These are phyloP conservation scores for Talaromyces marneffei DNA, from an alignment of 2,329 filamentous ascomycete genomes.

Conservation along the genomic window DNA sequence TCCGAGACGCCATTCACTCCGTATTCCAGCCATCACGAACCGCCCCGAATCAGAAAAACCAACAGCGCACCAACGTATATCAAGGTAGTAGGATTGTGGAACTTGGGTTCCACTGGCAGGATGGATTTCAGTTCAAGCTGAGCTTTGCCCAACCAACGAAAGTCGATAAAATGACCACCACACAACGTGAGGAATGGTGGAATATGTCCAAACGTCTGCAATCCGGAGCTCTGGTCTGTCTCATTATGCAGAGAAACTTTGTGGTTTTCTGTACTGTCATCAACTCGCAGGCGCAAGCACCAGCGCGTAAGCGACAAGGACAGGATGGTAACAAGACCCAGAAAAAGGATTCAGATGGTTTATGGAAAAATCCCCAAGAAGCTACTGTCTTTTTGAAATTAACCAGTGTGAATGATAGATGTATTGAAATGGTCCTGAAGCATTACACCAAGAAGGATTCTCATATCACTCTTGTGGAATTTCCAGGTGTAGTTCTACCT, in stretches of 20 bases:
- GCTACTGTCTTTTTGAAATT: conserved; percentile 25
- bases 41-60: not conserved
- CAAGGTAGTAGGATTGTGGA: not conserved
- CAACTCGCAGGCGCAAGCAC: conserved; percentile 15
- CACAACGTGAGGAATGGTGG: conserved; percentile 25
- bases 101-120: not conserved
- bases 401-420: not conserved
- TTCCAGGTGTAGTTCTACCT: conserved; percentile 54
- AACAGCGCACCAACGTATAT: conserved; percentile 6
- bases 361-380: conserved; percentile 23
- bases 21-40: conserved; percentile 1
- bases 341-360: not conserved
- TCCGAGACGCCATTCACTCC: conserved; percentile 27
- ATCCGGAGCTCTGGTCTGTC: conserved; percentile 26
- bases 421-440: not conserved
- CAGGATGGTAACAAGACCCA: not conserved
- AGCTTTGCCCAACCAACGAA: conserved; percentile 22
- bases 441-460: not conserved
- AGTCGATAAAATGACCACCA: conserved; percentile 8
- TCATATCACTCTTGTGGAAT: conserved; percentile 49
- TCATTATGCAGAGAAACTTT: conserved; percentile 18
- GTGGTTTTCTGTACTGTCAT: conserved; percentile 25
- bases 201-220: conserved; percentile 26
- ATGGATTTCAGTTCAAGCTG: conserved; percentile 12
- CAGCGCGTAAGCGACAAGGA: not conserved